phyloP scores from a whole-genome alignment of 768 basidiomycete species.

The Tricholoma sp. region DNA sequence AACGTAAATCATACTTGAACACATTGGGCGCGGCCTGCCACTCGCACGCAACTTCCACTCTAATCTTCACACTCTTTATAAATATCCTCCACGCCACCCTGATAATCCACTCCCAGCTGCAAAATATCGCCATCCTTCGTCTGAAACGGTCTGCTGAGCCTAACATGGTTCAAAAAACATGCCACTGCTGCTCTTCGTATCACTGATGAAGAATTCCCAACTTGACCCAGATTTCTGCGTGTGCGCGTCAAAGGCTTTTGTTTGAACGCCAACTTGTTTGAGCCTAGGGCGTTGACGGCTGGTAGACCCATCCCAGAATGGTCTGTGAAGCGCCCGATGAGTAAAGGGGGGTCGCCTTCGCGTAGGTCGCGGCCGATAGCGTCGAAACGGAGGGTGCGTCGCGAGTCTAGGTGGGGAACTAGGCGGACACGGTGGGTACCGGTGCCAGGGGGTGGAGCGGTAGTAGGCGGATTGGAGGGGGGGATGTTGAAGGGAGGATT shows the following conservation, averaged over 20 bases:
- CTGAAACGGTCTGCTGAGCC: slow-evolving; percentile 70
- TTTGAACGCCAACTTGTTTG: slow-evolving; percentile 90
- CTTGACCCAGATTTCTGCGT: slow-evolving; percentile 92
- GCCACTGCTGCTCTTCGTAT: too few relatives aligned
- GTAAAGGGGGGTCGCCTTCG: slow-evolving; percentile 62
- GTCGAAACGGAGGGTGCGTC: too few relatives aligned
- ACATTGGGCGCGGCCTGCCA: too few relatives aligned
- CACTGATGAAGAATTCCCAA: slow-evolving; percentile 75
- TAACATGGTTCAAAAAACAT: slow-evolving; percentile 95
- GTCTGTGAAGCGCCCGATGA: slow-evolving; percentile 95
- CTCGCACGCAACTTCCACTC: too few relatives aligned
- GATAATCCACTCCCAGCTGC: too few relatives aligned
- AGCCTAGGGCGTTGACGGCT: too few relatives aligned
- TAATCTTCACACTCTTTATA: too few relatives aligned
- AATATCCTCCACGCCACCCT: too few relatives aligned
- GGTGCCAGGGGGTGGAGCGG: background rate
- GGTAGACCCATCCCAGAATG: slow-evolving; percentile 62
- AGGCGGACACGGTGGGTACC: too few relatives aligned
- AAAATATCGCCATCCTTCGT: too few relatives aligned
- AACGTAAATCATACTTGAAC: too few relatives aligned
- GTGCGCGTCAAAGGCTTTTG: slow-evolving; percentile 89
- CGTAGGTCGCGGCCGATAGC: slow-evolving; percentile 83
- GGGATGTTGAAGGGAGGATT: slow-evolving; percentile 1
- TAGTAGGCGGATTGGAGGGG: background rate
- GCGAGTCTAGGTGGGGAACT: too few relatives aligned